Percentiles rank a stretch among this genome's conserved stretches.
phyloP scores from a whole-genome alignment of 768 basidiomycete species.

The Vishniacozyma victoriae region DNA sequence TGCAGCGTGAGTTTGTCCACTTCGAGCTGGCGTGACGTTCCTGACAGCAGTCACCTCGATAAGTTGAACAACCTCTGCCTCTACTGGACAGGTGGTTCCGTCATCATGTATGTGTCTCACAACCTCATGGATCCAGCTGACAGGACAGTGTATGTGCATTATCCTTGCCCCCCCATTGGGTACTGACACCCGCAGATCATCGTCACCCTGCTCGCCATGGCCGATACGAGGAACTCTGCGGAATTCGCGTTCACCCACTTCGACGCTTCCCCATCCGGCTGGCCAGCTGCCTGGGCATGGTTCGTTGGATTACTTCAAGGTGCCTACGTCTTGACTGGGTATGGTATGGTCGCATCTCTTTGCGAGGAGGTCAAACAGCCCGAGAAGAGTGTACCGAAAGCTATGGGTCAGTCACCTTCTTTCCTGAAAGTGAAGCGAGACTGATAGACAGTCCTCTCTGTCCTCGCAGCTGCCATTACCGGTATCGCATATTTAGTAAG shows the following conservation, averaged over 20 bases:
- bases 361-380: slow-evolving; percentile 64
- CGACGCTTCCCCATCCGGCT: slow-evolving; percentile 60
- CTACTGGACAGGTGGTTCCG: slow-evolving; percentile 56
- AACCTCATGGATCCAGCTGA: slow-evolving; percentile 3
- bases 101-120: slow-evolving; percentile 50
- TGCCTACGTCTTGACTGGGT: slow-evolving; percentile 57
- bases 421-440: background rate
- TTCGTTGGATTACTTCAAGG: slow-evolving; percentile 56
- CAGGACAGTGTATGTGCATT: slow-evolving; percentile 2
- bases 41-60: slow-evolving; percentile 16
- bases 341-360: slow-evolving; percentile 64
- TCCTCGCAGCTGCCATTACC: slow-evolving; percentile 34
- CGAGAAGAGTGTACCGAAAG: slow-evolving; percentile 54
- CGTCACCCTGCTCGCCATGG: slow-evolving; percentile 57
- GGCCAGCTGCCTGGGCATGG: slow-evolving; percentile 64
- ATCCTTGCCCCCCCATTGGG: background rate
- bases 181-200: slow-evolving; percentile 49
- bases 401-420: slow-evolving; percentile 53
- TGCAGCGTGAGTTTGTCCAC: slow-evolving; percentile 53
- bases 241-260: slow-evolving; percentile 58
- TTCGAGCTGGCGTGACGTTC: slow-evolving; percentile 49
- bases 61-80: slow-evolving; percentile 54
- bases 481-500: slow-evolving; percentile 36
- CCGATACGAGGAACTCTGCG: slow-evolving; percentile 55
- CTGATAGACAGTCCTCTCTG: slow-evolving; percentile 26